phyloP scores from a whole-genome alignment of 2,329 filamentous ascomycete genomes.

The Colletotrichum zoysiae region DNA sequence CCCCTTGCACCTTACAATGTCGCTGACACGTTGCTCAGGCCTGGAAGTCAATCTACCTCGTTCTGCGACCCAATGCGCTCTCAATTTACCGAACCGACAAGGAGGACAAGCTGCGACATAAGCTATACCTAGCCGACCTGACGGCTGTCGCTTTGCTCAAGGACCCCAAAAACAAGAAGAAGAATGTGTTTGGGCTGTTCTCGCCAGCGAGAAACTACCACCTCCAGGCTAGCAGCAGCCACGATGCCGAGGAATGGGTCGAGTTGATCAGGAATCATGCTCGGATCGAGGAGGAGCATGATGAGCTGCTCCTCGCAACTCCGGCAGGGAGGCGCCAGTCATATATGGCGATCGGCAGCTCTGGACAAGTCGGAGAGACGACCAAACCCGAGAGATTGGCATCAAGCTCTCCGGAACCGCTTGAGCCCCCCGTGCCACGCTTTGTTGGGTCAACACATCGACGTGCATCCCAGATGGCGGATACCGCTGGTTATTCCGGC shows the following conservation, averaged over 20 bases:
- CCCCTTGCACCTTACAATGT: background rate
- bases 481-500: constrained; percentile 73
- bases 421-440: constrained; percentile 54
- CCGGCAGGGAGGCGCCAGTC: constrained; percentile 67
- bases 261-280: constrained; percentile 82
- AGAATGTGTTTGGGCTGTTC: constrained; percentile 92
- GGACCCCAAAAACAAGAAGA: constrained; percentile 87
- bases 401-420: constrained; percentile 73
- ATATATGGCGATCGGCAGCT: constrained; percentile 47
- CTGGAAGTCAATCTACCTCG: constrained; percentile 91
- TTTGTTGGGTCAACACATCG: constrained; percentile 53
- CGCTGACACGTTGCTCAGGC: constrained; percentile 63
- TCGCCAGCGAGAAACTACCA: constrained; percentile 93
- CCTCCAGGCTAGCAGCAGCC: constrained; percentile 79
- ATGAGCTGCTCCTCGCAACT: constrained; percentile 82
- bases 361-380: constrained; percentile 16
- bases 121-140: constrained; percentile 88
- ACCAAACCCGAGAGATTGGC: constrained; percentile 49
- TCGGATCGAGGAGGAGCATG: constrained; percentile 88
- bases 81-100: constrained; percentile 94
- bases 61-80: constrained; percentile 89
- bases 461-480: constrained; percentile 71
- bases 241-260: constrained; percentile 90
- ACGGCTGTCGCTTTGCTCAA: constrained; percentile 91
- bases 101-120: constrained; percentile 89